Base-by-base conservation (phyloP, 1,284 basidiomycete species). In the Ganoderma multipileum region DNA sequence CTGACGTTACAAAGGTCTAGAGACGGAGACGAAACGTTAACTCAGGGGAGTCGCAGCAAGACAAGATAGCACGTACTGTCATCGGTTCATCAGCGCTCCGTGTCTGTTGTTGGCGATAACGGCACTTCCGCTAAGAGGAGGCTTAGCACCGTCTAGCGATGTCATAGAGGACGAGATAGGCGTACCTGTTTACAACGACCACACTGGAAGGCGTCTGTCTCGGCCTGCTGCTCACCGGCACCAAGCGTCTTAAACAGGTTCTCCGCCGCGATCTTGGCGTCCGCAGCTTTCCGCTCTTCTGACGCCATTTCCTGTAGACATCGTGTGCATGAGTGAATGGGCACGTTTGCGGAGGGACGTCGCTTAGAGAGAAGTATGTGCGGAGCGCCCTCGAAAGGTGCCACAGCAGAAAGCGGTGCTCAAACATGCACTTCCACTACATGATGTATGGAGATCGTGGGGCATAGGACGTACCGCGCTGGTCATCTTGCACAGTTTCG, bases 171-270 rank as follows among this genome's bases (percentile, higher is more conserved):
- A 5, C 26, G n/a, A 8, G 30, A 67, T 62, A 47, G 36, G 47
- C 59, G 52, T 58, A 87, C 90, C 85, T 95, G 91, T 73, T 95
- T 95, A 89, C 97, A 99, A 75, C 95, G 89, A 23, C 90, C 87
- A 77, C 98, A 99, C 80, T 99, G 96, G 93, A 99, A 99, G 1
- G 96, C 96, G 74, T 97, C 96, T 0, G 98, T 99, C 81, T 99
- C 97, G 18, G 97, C 97, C 80, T 95, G 89, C 67, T 91, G 92
- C 72, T 97, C 94, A 18, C 88, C 95, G 0, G 97, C 97, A 3
- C 93, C 95, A 20, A 98, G 90, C 1, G 97, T 93, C 64, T 96
- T 94, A 85, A 96, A 95, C 61, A 99, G 82, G 77, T 99, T 99
- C 68, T 95, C 90, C 74, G 94, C 90, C 66, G 90, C 88, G 72